A percentile compares a stretch with the other conserved stretches of the same genome.
Evolutionary conservation across 257 asterid genomes (phyloP).

Genomic region (Capsicum chinense): DNA sequence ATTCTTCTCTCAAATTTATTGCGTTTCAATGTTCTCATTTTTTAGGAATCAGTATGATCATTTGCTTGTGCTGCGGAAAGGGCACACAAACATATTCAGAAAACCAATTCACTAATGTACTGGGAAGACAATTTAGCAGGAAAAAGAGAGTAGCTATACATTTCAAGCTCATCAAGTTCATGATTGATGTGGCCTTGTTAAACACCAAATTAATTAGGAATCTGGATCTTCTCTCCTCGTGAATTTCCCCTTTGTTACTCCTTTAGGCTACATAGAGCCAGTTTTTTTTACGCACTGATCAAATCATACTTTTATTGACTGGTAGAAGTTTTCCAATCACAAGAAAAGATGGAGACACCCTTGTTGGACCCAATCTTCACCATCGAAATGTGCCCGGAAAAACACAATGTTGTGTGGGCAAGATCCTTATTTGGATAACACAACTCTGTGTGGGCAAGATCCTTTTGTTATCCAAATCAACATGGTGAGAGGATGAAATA

Average conservation of each 20-base stretch:
- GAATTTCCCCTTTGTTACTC: background rate
- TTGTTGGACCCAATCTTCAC: slow-evolving; percentile 1
- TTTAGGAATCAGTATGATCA: background rate
- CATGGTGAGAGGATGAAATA: background rate
- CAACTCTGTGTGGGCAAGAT: background rate
- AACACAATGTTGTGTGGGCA: background rate
- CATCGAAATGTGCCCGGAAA: background rate
- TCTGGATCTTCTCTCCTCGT: background rate
- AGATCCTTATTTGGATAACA: background rate
- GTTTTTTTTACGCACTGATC: background rate
- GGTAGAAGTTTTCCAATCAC: background rate
- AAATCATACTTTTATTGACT: background rate
- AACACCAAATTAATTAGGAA: background rate
- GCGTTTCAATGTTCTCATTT: background rate
- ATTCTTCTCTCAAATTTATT: background rate
- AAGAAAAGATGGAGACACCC: background rate
- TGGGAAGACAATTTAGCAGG: background rate
- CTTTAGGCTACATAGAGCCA: background rate
- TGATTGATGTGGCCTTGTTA: background rate
- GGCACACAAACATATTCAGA: background rate
- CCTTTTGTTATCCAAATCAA: background rate
- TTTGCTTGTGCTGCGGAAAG: slow-evolving; percentile 8
- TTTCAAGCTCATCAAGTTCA: slow-evolving; percentile 7
- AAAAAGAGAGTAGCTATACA: background rate
- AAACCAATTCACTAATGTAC: background rate